Evolutionary conservation across 371 early-diverging fungal species (phyloP).

Genomic region (Blakeslea trispora): DNA sequence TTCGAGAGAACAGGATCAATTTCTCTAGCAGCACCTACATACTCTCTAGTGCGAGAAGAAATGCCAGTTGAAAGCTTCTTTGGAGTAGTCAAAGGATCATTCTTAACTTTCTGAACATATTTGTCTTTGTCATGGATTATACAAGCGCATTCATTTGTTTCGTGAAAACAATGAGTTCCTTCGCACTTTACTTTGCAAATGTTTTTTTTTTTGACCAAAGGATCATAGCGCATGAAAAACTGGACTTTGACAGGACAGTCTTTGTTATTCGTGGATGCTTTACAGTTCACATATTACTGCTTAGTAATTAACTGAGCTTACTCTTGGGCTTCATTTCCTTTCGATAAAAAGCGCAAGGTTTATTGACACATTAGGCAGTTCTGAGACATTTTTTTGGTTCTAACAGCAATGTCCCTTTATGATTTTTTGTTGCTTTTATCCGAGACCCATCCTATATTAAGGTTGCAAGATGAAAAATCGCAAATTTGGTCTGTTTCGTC

Average conservation of each 20-base stretch:
- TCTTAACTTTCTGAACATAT: not conserved
- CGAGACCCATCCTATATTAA: not conserved
- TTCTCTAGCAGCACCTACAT: not conserved
- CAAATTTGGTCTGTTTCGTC: not conserved
- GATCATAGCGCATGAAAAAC: not conserved
- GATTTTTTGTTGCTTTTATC: not conserved
- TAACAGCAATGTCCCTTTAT: not conserved
- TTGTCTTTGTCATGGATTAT: not conserved
- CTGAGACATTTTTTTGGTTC: not conserved
- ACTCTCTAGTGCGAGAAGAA: not conserved
- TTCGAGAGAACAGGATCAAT: not conserved
- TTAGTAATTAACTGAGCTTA: not conserved
- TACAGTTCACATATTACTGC: not conserved
- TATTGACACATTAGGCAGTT: not conserved
- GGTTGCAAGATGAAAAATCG: not conserved
- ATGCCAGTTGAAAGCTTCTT: not conserved
- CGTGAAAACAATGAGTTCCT: not conserved
- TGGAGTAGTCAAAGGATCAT: not conserved
- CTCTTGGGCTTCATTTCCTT: not conserved
- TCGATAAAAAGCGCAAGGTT: not conserved
- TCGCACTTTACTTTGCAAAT: not conserved
- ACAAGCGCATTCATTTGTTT: not conserved
- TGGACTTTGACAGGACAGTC: not conserved
- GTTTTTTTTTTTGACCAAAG: no score
- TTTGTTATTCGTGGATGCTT: not conserved